Evolutionary conservation across 1,139 yeast species (phyloP).

Genomic region (Kodamaea sp.): DNA sequence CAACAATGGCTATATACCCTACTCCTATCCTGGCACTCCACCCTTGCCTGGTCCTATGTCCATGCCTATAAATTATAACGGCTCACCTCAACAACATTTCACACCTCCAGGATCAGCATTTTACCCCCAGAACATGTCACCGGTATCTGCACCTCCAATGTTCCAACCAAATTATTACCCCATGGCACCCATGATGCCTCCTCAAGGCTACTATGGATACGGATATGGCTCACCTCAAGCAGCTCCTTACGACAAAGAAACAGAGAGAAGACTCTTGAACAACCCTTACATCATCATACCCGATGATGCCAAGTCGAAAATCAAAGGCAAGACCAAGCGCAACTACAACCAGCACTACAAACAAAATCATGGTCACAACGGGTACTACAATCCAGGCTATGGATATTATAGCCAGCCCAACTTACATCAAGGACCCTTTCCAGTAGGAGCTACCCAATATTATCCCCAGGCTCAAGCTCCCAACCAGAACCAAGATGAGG

Average conservation of each 20-base stretch:
- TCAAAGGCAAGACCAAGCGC: slow-evolving; percentile 4
- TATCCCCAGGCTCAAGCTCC: no score
- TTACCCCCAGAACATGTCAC: slow-evolving; percentile 2
- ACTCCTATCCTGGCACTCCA: slow-evolving; percentile 5
- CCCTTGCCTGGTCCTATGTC: slow-evolving; percentile 4
- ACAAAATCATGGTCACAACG: neutral
- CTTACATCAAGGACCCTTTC: neutral
- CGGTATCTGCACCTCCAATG: slow-evolving; percentile 6
- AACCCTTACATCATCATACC: slow-evolving; percentile 36
- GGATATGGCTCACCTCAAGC: slow-evolving; percentile 4
- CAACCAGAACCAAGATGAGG: no score
- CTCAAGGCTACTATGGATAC: slow-evolving; percentile 4
- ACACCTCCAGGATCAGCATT: slow-evolving; percentile 2
- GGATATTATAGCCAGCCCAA: slow-evolving; percentile 2
- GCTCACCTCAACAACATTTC: slow-evolving; percentile 4
- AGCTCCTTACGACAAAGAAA: slow-evolving; percentile 26
- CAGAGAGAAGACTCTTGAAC: slow-evolving; percentile 30
- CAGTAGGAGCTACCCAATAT: no score
- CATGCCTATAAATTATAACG: slow-evolving; percentile 2
- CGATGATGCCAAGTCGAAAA: slow-evolving; percentile 14
- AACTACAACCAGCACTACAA: slow-evolving; percentile 1
- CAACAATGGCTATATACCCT: slow-evolving; percentile 1
- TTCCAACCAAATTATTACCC: slow-evolving; percentile 6
- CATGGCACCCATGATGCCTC: slow-evolving; percentile 5
- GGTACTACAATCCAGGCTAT: neutral